Conservation (phyloP, 305 asterid genomes). For the Fraxinus dipetala region DNA sequence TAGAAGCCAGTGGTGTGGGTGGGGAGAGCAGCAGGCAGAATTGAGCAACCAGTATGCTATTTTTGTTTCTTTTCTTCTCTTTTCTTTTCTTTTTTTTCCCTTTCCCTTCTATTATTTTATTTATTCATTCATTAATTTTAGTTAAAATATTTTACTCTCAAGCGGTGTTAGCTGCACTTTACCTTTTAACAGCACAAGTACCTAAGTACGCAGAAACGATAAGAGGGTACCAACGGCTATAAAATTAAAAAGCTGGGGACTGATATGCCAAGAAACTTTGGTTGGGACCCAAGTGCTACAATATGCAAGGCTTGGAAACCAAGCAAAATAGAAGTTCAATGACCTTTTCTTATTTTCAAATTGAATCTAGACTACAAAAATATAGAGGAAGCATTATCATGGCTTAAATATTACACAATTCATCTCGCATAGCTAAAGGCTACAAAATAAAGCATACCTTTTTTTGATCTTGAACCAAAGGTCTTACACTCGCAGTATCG, state of each 20-base stretch:
- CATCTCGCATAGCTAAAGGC: background rate
- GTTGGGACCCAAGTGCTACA: background rate
- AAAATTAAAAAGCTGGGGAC: background rate
- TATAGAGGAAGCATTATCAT: background rate
- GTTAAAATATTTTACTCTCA: background rate
- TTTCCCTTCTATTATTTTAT: background rate
- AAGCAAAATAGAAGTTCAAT: background rate
- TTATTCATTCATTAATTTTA: background rate
- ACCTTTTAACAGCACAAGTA: background rate
- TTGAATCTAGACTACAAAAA: background rate
- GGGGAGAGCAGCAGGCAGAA: background rate
- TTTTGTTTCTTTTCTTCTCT: background rate
- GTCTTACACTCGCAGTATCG: conserved; percentile 77
- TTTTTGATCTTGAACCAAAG: conserved; percentile 55
- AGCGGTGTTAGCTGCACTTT: background rate
- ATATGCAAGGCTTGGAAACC: background rate
- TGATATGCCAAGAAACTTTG: background rate
- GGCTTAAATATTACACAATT: conserved; percentile 1
- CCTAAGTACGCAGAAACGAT: background rate
- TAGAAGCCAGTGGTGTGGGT: background rate
- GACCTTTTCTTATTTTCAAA: background rate
- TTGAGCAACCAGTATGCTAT: background rate
- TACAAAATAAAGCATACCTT: conserved; percentile 45
- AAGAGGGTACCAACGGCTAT: background rate
- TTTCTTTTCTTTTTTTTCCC: background rate